These are phyloP conservation scores for Zygosaccharomyces sapae DNA, from an alignment of 1,139 yeast species.

Conservation along the genomic window DNA sequence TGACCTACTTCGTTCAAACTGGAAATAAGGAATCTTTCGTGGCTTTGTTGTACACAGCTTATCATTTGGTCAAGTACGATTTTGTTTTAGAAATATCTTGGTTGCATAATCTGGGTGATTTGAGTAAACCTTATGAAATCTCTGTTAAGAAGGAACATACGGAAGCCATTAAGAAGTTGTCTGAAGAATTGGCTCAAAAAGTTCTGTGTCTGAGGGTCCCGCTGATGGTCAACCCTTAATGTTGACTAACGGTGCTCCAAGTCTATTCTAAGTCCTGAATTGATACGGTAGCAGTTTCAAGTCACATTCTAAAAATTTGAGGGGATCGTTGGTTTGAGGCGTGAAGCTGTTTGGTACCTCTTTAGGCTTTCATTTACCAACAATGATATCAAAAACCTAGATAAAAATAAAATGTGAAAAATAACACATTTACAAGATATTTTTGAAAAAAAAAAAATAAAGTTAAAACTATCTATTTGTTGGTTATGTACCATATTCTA, in stretches of 20 bases:
- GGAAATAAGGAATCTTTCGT: conserved; percentile 96
- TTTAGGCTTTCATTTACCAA: not conserved
- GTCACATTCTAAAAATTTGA: not conserved
- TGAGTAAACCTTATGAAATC: conserved; percentile 88
- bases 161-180: conserved; percentile 58
- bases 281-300: not conserved
- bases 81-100: conserved; percentile 86
- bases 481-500: conserved; percentile 2
- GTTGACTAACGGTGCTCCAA: conserved; percentile 53
- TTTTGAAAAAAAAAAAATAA: not conserved
- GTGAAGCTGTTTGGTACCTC: not conserved
- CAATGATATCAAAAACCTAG: not conserved
- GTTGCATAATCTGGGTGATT: conserved; percentile 77
- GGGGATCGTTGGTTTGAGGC: conserved; percentile 1
- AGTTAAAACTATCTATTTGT: not conserved
- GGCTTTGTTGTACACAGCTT: conserved; percentile 83
- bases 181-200: conserved; percentile 66
- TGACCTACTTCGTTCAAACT: conserved; percentile 91
- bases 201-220: conserved; percentile 43
- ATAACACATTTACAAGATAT: not conserved
- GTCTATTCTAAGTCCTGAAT: not conserved
- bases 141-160: conserved; percentile 77
- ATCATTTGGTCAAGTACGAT: conserved; percentile 74
- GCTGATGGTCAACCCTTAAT: conserved; percentile 49
- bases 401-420: not conserved